Evolutionary conservation across 768 basidiomycete species (phyloP).

Genomic region (Suillus occidentalis): DNA sequence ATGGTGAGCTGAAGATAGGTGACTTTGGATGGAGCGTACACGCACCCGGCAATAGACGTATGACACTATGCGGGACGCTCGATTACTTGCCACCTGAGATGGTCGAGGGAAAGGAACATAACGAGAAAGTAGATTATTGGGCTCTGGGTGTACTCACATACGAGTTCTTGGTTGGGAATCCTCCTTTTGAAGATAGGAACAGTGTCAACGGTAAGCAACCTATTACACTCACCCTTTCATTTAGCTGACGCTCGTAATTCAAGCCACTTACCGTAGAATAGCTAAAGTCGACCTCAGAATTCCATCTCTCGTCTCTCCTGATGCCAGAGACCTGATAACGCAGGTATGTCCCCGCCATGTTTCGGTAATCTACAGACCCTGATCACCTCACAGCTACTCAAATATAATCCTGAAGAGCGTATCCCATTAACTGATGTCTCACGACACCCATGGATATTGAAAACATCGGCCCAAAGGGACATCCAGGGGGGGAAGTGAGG

Average conservation of each 20-base stretch:
- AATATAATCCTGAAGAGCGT: conserved; percentile 76
- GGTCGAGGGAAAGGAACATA: conserved; percentile 91
- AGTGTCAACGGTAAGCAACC: conserved; percentile 69
- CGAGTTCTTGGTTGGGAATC: conserved; percentile 86
- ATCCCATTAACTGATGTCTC: conserved; percentile 73
- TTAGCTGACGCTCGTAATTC: conserved; percentile 11
- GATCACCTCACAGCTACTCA: conserved; percentile 61
- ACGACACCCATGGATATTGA: conserved; percentile 84
- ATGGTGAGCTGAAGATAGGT: conserved; percentile 96
- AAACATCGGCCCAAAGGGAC: conserved; percentile 57
- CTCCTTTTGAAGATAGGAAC: conserved; percentile 82
- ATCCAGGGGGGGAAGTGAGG: conserved; percentile 28
- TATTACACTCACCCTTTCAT: background rate
- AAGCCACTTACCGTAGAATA: conserved; percentile 90
- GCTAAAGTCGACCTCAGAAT: conserved; percentile 76
- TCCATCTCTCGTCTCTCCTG: conserved; percentile 39
- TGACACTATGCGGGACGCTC: conserved; percentile 91
- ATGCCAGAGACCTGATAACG: conserved; percentile 48
- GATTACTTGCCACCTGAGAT: conserved; percentile 99
- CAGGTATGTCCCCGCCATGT: conserved; percentile 30
- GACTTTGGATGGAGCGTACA: conserved; percentile 99
- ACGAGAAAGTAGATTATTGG: conserved; percentile 93
- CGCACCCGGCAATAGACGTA: conserved; percentile 85
- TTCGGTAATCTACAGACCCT: conserved; percentile 11
- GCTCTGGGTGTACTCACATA: conserved; percentile 95